Base-by-base conservation (phyloP, 116 monocot species). In the Dioscorea cayenensis region DNA sequence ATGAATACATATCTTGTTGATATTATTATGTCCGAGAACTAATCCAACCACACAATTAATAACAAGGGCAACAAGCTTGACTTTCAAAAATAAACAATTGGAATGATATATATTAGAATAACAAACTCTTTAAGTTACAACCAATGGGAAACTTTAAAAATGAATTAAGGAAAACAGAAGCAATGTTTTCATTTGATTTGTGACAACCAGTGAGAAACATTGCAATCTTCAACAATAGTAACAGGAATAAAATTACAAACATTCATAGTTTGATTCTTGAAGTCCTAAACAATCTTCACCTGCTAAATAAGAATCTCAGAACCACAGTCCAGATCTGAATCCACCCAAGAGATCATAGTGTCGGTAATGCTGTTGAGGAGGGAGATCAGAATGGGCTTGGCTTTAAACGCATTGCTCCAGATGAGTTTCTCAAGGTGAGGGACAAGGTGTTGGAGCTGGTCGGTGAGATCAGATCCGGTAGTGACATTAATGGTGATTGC, bases 241-340 rank as follows among this genome's bases (percentile, higher is more conserved):
- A 38, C 72, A 2, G 97, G 90, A 22, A 97, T 81, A 64, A 85
- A 79, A 77, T 82, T 97, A 90, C 94, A 93, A 11, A 79, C 86
- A 70, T 90, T 90, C 43, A 97, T 68, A 93, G 93, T 93, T 71
- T 78, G 78, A 70, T 82, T 97, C 91, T 93, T 93, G 4, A 85
- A 78, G 12, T 97, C 94, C 29, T 90, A 68, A 1, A 97, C 97
- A 52, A 90, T 93, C 86, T 93, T 97, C 49, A 93, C 97, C 96
- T 96, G 60, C 69, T 60, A 17, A 28, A 22, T 17, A 36, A 2
- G 43, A 35, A 10, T 55, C 12, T 0, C 36, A 12, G 51, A 59
- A 38, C 65, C 7, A 49, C 3, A 12, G 27, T 19, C 20, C 6
- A n/a, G 63, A 76, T 73, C 65, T 50, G 65, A 91, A 83, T 4